A percentile compares a stretch with the other conserved stretches of the same genome.
Evolutionary conservation across 139 green algal genomes (phyloP).

Genomic region (Micromonas pusilla): DNA sequence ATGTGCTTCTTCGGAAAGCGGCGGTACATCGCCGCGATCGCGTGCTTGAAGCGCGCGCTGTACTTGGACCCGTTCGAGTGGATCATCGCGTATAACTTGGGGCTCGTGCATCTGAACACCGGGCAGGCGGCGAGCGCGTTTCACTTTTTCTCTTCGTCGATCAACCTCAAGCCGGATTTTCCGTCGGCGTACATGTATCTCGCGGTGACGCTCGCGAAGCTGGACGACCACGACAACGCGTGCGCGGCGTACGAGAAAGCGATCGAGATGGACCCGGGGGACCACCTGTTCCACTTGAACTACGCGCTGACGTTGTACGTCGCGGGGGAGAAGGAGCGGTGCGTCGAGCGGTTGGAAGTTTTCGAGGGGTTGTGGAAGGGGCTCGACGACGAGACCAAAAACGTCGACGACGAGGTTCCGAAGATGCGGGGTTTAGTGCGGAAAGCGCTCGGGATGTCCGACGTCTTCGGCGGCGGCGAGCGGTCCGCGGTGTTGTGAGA

Average conservation of each 20-base stretch:
- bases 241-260: constrained; percentile 62
- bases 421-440: too few species aligned
- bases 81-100: constrained; percentile 75
- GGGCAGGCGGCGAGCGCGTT: constrained; percentile 66
- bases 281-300: constrained; percentile 63
- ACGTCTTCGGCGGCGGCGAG: too few species aligned
- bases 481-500: too few species aligned
- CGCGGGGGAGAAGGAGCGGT: constrained; percentile 21
- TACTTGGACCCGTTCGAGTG: constrained; percentile 78
- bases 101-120: constrained; percentile 54
- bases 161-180: constrained; percentile 73
- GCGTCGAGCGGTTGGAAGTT: too few species aligned
- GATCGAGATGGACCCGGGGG: constrained; percentile 45
- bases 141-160: constrained; percentile 63
- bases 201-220: constrained; percentile 43
- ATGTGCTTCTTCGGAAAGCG: constrained; percentile 83
- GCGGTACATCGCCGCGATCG: constrained; percentile 63
- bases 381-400: too few species aligned
- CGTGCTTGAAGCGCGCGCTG: constrained; percentile 65
- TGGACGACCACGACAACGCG: constrained; percentile 68
- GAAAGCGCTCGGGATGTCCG: too few species aligned
- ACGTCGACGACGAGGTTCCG: too few species aligned
- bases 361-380: too few species aligned
- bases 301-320: constrained; percentile 60
- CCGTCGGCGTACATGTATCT: constrained; percentile 65